These are phyloP conservation scores for Boletus subparvulus DNA, from an alignment of 768 basidiomycete species.

Conservation along the genomic window DNA sequence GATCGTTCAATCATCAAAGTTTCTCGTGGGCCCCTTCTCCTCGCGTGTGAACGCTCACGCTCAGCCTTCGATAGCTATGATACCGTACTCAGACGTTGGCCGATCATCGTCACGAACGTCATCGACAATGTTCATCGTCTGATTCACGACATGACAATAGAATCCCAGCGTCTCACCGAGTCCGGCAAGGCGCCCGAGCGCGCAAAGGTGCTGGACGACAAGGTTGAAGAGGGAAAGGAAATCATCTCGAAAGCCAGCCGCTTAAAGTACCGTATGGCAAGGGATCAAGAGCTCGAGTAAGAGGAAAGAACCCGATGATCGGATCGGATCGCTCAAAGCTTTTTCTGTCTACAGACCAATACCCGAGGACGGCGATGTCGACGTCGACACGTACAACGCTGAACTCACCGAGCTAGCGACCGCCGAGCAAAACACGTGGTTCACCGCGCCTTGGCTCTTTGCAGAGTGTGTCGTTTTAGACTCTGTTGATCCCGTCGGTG, in stretches of 20 bases:
- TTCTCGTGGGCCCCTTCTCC: slow-evolving; percentile 52
- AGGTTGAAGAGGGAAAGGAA: slow-evolving; percentile 70
- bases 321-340: background rate
- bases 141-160: slow-evolving; percentile 60
- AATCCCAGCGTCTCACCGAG: slow-evolving; percentile 26
- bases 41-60: background rate
- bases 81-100: slow-evolving; percentile 79
- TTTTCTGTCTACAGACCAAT: slow-evolving; percentile 49
- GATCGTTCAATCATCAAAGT: slow-evolving; percentile 34
- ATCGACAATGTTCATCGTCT: slow-evolving; percentile 73
- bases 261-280: slow-evolving; percentile 87
- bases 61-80: slow-evolving; percentile 53
- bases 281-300: slow-evolving; percentile 69
- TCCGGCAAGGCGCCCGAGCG: slow-evolving; percentile 9
- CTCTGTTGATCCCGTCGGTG: background rate
- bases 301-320: slow-evolving; percentile 17
- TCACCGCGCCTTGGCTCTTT: slow-evolving; percentile 92
- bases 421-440: slow-evolving; percentile 71
- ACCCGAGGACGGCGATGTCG: slow-evolving; percentile 71
- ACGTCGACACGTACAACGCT: slow-evolving; percentile 70
- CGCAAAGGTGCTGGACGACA: slow-evolving; percentile 35
- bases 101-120: slow-evolving; percentile 76
- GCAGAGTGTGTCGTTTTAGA: slow-evolving; percentile 66
- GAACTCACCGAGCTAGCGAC: slow-evolving; percentile 57
- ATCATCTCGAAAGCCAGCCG: slow-evolving; percentile 74